phyloP scores from a whole-genome alignment of 192 early-diverging fungal species.

The Podila horticola region DNA sequence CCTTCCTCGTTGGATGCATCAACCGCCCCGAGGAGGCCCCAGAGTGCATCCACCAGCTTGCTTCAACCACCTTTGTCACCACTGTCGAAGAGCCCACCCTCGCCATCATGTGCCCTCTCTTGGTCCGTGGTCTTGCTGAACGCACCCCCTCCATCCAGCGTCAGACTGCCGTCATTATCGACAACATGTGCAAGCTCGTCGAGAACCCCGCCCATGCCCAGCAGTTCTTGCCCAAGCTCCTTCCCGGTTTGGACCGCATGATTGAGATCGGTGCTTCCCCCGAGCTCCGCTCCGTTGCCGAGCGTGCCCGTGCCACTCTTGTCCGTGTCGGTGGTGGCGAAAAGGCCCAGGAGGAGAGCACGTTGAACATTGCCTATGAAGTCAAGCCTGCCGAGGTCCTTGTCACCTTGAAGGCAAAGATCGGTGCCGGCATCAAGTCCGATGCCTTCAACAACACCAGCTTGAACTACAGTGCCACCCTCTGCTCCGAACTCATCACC shows the following conservation, averaged over 20 bases:
- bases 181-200: conserved; percentile 92
- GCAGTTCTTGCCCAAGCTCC: conserved; percentile 80
- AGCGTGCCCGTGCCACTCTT: conserved; percentile 74
- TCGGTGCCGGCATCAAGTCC: conserved; percentile 30
- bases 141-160: conserved; percentile 75
- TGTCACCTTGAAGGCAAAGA: conserved; percentile 57
- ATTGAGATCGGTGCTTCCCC: conserved; percentile 81
- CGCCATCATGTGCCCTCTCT: conserved; percentile 81
- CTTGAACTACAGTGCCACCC: conserved; percentile 66
- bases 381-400: conserved; percentile 58
- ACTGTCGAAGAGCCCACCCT: conserved; percentile 80
- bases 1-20: conserved; percentile 77
- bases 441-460: conserved; percentile 59
- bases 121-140: conserved; percentile 75
- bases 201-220: conserved; percentile 83
- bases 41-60: conserved; percentile 79
- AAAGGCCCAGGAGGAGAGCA: conserved; percentile 46
- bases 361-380: conserved; percentile 60
- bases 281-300: conserved; percentile 78
- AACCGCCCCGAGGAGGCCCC: conserved; percentile 81
- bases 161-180: conserved; percentile 82
- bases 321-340: conserved; percentile 71
- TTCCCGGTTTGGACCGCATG: conserved; percentile 80
- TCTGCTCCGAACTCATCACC: conserved; percentile 68
- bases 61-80: conserved; percentile 83